Base-by-base conservation (phyloP, 805 yeast genomes). In the Starmera quercuum region DNA sequence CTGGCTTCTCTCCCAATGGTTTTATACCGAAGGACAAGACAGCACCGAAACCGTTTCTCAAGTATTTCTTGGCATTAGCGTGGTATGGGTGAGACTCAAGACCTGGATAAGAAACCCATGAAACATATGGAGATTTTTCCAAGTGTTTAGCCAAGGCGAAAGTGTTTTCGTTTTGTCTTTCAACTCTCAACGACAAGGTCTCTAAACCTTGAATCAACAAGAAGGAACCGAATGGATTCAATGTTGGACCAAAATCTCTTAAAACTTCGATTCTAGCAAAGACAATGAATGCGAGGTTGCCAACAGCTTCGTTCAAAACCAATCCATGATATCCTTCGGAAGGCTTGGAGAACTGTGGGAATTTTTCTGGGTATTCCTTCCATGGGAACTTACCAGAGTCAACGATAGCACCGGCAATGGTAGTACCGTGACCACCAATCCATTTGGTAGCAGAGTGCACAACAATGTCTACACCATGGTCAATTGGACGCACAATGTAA, bases 381-480 rank as follows among this genome's bases (percentile, higher is more conserved):
- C 95, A 90, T 51, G 90, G 94, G 71, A 90, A 90, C 32, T 83
- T 88, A 46, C 97, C 96, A 24, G 87, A 75, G 58, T 90, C 96
- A 31, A 90, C 71, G 45, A 90, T 70, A 34, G 80, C 83, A 68
- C 97, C 97, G 34, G 83, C 97, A 59, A 88, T 79, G 29, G 96
- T 85, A 37, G 83, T 86, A 55, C 97, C 97, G 56, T 88, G 97
- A 39, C 97, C 97, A 43, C 95, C 95, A 46, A 88, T 88, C 96
- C 96, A 90, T 61, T 88, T 88, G 39, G 97, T 88, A 35, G 96
- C 95, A 40, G 96, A 87, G 60, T 88, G 95, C 15, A 83, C 83
- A 22, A 90, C 82, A 45, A 88, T 81, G 57, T 88, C 96, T 30
- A 86, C 97, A 45, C 97, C 97, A 51, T 74, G 82, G 41, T 83